These are phyloP conservation scores for Triangularia setosa DNA, from an alignment of 2,329 filamentous ascomycete species.

Conservation along the genomic window DNA sequence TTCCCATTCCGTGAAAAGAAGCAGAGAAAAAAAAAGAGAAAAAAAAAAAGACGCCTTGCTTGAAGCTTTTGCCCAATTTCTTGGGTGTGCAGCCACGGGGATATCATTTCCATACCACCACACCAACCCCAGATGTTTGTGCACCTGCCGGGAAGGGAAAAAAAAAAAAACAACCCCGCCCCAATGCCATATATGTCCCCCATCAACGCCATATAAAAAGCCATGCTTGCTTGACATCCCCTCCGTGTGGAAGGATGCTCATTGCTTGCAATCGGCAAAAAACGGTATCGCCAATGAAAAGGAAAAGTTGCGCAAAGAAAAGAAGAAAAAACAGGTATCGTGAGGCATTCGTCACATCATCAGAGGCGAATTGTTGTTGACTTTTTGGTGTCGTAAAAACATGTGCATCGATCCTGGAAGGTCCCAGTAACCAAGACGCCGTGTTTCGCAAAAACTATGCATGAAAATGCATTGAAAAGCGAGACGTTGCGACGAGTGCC, in stretches of 20 bases:
- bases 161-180: too few relatives aligned
- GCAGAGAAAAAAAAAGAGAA: too few relatives aligned
- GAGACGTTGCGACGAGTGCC: background rate
- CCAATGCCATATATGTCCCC: background rate
- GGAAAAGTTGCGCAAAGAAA: slow-evolving; percentile 4
- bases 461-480: background rate
- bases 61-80: background rate
- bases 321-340: slow-evolving; percentile 2
- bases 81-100: background rate
- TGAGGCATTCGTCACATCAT: slow-evolving; percentile 17
- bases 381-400: slow-evolving; percentile 7
- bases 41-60: background rate
- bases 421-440: slow-evolving; percentile 16
- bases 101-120: background rate
- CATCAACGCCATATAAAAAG: background rate
- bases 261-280: slow-evolving; percentile 3
- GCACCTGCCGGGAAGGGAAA: background rate
- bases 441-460: slow-evolving; percentile 1
- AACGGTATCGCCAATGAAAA: slow-evolving; percentile 4
- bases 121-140: background rate
- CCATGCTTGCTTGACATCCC: background rate
- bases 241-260: background rate
- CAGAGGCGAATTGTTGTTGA: slow-evolving; percentile 4
- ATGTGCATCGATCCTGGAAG: slow-evolving; percentile 15
- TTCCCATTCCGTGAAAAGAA: too few relatives aligned